These are phyloP conservation scores for Didymosphaeria variabile DNA, from an alignment of 2,329 filamentous ascomycete genomes.

Conservation along the genomic window DNA sequence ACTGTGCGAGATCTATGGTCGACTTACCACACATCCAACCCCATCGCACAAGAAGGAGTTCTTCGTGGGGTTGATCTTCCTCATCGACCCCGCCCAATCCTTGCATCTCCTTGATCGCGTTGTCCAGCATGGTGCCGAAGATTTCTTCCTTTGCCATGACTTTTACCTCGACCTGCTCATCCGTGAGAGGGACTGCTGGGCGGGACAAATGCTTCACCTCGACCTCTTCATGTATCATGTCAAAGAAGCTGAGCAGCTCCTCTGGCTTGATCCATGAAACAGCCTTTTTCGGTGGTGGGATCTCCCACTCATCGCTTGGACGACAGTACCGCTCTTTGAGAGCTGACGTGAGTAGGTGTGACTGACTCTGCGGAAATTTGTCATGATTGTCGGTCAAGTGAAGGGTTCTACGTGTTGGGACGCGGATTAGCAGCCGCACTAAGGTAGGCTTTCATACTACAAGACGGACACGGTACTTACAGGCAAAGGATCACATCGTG, in stretches of 20 bases:
- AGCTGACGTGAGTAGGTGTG: not conserved
- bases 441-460: not conserved
- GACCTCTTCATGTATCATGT: not conserved
- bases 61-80: not conserved
- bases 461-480: slow-evolving; percentile 1
- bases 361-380: not conserved
- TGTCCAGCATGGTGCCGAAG: slow-evolving; percentile 3
- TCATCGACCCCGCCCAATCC: not conserved
- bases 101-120: slow-evolving; percentile 2
- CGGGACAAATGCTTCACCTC: not conserved
- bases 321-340: slow-evolving; percentile 5
- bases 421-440: not conserved
- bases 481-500: slow-evolving; percentile 11
- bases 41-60: not conserved
- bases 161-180: not conserved
- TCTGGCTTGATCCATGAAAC: slow-evolving; percentile 1
- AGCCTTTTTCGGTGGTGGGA: not conserved
- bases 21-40: slow-evolving; percentile 1
- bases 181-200: not conserved
- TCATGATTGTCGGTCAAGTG: slow-evolving; percentile 4
- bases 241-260: slow-evolving; percentile 1
- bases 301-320: not conserved
- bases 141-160: not conserved
- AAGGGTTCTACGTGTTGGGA: not conserved
- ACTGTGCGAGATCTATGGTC: not conserved